A percentile compares a stretch with the other conserved stretches of the same genome.
Evolutionary conservation across 805 yeast species (phyloP).

Genomic region (Monosporozyma yasuniensis): DNA sequence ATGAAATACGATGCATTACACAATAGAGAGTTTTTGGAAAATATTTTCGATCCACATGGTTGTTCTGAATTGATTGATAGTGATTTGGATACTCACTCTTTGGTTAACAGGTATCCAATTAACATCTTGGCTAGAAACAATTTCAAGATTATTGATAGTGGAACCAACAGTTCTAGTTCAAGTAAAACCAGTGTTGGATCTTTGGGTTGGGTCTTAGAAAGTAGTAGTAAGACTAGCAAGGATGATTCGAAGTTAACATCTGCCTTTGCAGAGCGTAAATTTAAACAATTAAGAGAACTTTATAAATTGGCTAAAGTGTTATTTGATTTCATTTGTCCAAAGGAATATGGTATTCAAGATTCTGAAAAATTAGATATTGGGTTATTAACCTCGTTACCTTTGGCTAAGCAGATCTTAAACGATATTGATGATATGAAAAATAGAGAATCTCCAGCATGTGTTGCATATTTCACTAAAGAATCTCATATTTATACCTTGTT

Average conservation of each 20-base stretch:
- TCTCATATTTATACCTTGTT: slow-evolving; percentile 90
- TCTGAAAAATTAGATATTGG: slow-evolving; percentile 95
- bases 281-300: slow-evolving; percentile 73
- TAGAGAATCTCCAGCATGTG: slow-evolving; percentile 72
- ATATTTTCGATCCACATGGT: slow-evolving; percentile 61
- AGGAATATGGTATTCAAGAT: slow-evolving; percentile 95
- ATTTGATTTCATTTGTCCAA: slow-evolving; percentile 96
- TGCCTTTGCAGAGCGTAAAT: slow-evolving; percentile 72
- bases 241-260: slow-evolving; percentile 26
- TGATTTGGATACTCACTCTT: slow-evolving; percentile 31
- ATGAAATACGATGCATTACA: slow-evolving; percentile 98
- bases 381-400: slow-evolving; percentile 81
- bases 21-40: slow-evolving; percentile 79
- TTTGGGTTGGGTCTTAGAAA: slow-evolving; percentile 62
- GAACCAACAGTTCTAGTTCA: slow-evolving; percentile 7
- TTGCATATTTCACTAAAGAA: slow-evolving; percentile 91
- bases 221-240: slow-evolving; percentile 19
- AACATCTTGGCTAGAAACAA: slow-evolving; percentile 69
- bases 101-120: slow-evolving; percentile 66
- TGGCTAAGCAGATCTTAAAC: slow-evolving; percentile 74
- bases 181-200: slow-evolving; percentile 45
- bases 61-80: slow-evolving; percentile 30
- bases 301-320: slow-evolving; percentile 85
- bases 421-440: slow-evolving; percentile 76
- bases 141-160: slow-evolving; percentile 45